phyloP scores from a whole-genome alignment of 2,329 filamentous ascomycete species.

The Waltergamsia citrina region DNA sequence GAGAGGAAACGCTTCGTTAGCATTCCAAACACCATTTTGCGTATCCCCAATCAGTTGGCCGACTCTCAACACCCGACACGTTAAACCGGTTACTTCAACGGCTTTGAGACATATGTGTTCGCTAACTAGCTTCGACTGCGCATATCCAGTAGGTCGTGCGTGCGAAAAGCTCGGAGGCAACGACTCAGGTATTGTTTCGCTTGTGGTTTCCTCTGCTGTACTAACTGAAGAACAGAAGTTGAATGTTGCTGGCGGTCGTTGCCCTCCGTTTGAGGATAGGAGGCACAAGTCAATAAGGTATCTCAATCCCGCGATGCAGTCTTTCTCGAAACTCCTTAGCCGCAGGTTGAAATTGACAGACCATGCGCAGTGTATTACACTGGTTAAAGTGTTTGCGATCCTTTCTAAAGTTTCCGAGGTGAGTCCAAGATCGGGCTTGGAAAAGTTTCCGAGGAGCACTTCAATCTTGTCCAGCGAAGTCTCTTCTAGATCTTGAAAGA shows the following conservation, averaged over 20 bases:
- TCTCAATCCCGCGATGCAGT: constrained; percentile 35
- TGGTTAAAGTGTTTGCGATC: too few relatives aligned
- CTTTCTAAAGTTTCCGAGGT: too few relatives aligned
- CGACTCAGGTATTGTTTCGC: constrained; percentile 22
- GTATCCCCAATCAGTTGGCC: constrained; percentile 42
- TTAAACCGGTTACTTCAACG: constrained; percentile 13
- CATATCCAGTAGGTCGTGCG: constrained; percentile 36
- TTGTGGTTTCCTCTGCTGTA: constrained; percentile 24
- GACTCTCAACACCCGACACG: constrained; percentile 28
- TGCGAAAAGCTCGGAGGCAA: constrained; percentile 22
- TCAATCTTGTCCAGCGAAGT: too few relatives aligned
- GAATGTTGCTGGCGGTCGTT: constrained; percentile 23
- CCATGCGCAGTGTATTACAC: constrained; percentile 43
- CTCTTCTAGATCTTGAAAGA: too few relatives aligned
- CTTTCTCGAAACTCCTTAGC: constrained; percentile 36
- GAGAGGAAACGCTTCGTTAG: constrained; percentile 41
- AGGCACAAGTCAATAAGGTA: too few relatives aligned
- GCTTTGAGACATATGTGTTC: constrained; percentile 26
- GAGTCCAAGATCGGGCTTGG: too few relatives aligned
- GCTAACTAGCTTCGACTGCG: constrained; percentile 27
- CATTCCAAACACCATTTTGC: constrained; percentile 37
- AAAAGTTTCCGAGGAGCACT: too few relatives aligned
- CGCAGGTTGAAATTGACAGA: constrained; percentile 47
- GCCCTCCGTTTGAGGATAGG: too few relatives aligned
- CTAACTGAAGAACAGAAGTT: constrained; percentile 44